Percentiles rank a stretch among this genome's conserved stretches.
phyloP scores from a whole-genome alignment of 805 yeast species.

The Debaryomyces tyrocola region DNA sequence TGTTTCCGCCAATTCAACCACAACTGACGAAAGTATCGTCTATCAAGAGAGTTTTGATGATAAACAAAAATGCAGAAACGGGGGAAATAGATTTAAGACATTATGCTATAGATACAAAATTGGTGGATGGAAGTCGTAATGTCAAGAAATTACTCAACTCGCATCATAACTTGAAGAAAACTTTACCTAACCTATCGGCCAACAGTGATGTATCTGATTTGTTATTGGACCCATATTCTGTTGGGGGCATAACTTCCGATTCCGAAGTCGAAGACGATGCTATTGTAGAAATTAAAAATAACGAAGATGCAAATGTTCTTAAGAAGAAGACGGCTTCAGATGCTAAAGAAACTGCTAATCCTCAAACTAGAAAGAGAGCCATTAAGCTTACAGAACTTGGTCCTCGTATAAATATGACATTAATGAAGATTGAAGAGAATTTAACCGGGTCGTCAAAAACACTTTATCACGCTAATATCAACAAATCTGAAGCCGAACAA shows the following conservation, averaged over 20 bases:
- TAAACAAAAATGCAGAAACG: conserved; percentile 69
- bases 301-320: conserved; percentile 13
- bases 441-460: conserved; percentile 82
- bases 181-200: conserved; percentile 66
- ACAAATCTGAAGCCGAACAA: conserved; percentile 62
- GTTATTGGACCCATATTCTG: conserved; percentile 78
- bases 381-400: conserved; percentile 91
- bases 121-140: conserved; percentile 74
- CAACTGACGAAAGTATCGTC: conserved; percentile 69
- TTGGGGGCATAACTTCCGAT: conserved; percentile 81
- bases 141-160: conserved; percentile 69
- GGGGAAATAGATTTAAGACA: conserved; percentile 85
- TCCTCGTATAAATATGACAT: conserved; percentile 75
- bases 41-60: conserved; percentile 81
- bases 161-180: conserved; percentile 58
- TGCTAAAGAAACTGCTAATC: conserved; percentile 17
- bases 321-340: conserved; percentile 21
- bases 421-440: conserved; percentile 90
- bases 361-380: conserved; percentile 63
- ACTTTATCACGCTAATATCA: conserved; percentile 71
- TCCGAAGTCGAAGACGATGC: conserved; percentile 93
- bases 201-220: conserved; percentile 80
- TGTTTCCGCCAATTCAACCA: conserved; percentile 94
- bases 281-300: conserved; percentile 57
- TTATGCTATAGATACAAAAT: conserved; percentile 81